Conservation (phyloP, 257 asterid species). For the Petrea volubilis region DNA sequence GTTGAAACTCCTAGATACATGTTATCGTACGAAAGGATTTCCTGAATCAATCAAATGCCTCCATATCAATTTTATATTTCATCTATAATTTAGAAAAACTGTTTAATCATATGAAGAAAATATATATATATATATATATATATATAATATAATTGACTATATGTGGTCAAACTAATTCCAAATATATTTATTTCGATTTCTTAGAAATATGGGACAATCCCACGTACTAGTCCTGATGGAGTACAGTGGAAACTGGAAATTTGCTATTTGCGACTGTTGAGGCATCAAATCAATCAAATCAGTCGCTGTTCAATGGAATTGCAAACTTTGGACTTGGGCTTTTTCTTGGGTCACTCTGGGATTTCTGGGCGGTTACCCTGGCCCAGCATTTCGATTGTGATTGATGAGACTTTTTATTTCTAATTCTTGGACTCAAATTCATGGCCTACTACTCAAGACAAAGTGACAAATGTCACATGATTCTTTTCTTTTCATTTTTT, state of each 20-base stretch:
- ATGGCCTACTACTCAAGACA: not conserved
- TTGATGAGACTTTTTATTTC: slow-evolving; percentile 36
- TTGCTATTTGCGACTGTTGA: not conserved
- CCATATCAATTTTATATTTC: too few species aligned
- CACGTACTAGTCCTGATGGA: not conserved
- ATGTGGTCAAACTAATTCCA: too few species aligned
- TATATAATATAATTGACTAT: too few species aligned
- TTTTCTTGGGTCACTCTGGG: slow-evolving; percentile 11
- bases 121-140: too few species aligned
- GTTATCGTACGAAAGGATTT: too few species aligned
- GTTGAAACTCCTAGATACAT: too few species aligned
- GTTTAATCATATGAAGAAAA: too few species aligned
- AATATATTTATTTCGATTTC: too few species aligned
- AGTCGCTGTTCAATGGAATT: slow-evolving; percentile 27
- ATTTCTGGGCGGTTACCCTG: slow-evolving; percentile 34
- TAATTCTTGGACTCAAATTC: not conserved
- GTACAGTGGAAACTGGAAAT: not conserved
- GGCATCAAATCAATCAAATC: slow-evolving; percentile 47
- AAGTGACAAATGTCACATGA: not conserved
- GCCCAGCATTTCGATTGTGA: slow-evolving; percentile 21
- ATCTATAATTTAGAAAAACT: too few species aligned
- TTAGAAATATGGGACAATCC: not conserved
- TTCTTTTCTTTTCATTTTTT: not conserved
- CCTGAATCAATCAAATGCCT: too few species aligned
- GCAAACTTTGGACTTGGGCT: slow-evolving; percentile 27